A percentile compares a stretch with the other conserved stretches of the same genome.
phyloP scores from a whole-genome alignment of 441 rosid genomes.

The Kokia cookei region DNA sequence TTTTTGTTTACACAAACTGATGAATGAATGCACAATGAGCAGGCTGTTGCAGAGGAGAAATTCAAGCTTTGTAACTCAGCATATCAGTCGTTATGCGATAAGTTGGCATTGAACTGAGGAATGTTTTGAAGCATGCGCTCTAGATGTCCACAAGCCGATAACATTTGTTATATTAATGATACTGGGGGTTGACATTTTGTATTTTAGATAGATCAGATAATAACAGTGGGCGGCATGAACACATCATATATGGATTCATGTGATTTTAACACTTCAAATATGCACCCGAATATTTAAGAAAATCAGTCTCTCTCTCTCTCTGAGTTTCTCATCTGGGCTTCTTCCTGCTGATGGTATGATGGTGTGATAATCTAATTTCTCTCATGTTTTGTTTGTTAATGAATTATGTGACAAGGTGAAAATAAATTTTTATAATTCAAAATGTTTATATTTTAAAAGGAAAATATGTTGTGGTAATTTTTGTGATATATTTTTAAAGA shows the following conservation, averaged over 20 bases:
- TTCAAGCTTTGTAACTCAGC: constrained; percentile 94
- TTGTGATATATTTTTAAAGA: neutral
- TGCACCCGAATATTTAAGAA: no score
- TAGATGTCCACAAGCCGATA: neutral
- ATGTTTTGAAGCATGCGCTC: neutral
- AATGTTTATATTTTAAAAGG: neutral
- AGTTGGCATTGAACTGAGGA: constrained; percentile 46
- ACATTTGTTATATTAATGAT: neutral
- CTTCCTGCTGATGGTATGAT: no score
- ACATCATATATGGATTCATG: no score
- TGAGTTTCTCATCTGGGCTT: no score
- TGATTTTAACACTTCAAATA: no score
- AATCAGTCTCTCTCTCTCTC: no score
- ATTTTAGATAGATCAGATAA: constrained; percentile 2
- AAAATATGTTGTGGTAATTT: neutral
- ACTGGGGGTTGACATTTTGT: neutral
- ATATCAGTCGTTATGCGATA: constrained; percentile 72
- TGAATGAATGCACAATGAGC: constrained; percentile 14
- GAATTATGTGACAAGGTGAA: no score
- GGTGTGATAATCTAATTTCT: no score
- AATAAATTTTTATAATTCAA: neutral
- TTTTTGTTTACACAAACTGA: neutral
- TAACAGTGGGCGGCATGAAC: neutral
- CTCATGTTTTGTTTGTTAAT: no score
- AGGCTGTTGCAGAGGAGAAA: constrained; percentile 87